A percentile compares a stretch with the other conserved stretches of the same genome.
Evolutionary conservation across 345 rosid genomes (phyloP).

Genomic region (Turritis glabra): DNA sequence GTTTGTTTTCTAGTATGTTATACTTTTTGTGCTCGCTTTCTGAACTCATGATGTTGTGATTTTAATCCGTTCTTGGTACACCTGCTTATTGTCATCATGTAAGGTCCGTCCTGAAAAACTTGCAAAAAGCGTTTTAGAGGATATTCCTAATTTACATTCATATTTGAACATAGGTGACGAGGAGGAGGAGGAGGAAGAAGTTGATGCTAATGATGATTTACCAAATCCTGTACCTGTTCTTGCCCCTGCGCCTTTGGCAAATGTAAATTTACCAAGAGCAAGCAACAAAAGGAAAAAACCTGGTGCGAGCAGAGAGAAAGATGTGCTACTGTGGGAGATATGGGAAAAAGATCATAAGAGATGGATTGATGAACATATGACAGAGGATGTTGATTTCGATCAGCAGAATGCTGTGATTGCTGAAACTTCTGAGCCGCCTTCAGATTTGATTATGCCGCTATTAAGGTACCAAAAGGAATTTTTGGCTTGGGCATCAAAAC

Average conservation of each 20-base stretch:
- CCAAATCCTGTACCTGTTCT: conserved; percentile 17
- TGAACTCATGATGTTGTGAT: neutral
- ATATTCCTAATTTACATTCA: neutral
- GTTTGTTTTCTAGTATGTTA: neutral
- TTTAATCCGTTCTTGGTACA: neutral
- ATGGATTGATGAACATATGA: conserved; percentile 63
- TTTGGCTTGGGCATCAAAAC: conserved; percentile 90
- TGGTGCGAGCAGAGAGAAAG: conserved; percentile 10
- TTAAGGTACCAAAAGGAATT: conserved; percentile 94
- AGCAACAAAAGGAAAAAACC: conserved; percentile 38
- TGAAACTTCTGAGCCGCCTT: conserved; percentile 67
- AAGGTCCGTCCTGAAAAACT: neutral
- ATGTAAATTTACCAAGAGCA: conserved; percentile 17
- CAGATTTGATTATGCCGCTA: conserved; percentile 67
- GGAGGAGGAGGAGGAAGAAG: conserved; percentile 13
- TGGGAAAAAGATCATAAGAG: conserved; percentile 69
- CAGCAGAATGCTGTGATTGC: conserved; percentile 46
- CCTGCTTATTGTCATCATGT: neutral
- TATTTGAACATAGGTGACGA: conserved; percentile 26
- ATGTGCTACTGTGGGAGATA: conserved; percentile 61
- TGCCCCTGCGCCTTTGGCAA: conserved; percentile 8
- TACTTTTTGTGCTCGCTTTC: neutral
- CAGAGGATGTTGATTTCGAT: conserved; percentile 59
- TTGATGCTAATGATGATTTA: conserved; percentile 1
- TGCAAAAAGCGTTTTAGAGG: neutral